Evolutionary conservation across 2,329 filamentous ascomycete genomes (phyloP).

Genomic region (Blastomyces silverae): DNA sequence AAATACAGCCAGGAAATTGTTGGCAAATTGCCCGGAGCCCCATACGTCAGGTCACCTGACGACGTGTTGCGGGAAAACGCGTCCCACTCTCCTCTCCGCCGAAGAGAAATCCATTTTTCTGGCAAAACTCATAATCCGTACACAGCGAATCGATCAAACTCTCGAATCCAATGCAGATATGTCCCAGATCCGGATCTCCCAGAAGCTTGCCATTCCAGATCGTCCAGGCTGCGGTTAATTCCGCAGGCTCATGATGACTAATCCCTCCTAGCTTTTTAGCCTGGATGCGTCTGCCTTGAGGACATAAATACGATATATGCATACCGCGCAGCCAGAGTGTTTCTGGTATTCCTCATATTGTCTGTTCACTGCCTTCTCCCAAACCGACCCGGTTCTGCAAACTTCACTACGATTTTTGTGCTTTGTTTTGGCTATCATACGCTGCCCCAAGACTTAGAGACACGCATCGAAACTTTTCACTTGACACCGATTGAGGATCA

Average conservation of each 20-base stretch:
- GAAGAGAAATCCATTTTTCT: not conserved
- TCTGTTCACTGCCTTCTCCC: not conserved
- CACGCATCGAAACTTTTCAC: not conserved
- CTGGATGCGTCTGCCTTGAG: not conserved
- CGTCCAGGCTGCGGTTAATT: not conserved
- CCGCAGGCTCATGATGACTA: not conserved
- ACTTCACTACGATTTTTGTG: not conserved
- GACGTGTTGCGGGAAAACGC: not conserved
- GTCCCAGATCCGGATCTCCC: not conserved
- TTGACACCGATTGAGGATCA: not conserved
- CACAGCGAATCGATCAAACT: not conserved
- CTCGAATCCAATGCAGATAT: not conserved
- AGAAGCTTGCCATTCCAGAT: not conserved
- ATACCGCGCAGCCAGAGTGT: not conserved
- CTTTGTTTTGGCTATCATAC: not conserved
- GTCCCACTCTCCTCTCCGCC: not conserved
- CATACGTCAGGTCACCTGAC: constrained; percentile 12
- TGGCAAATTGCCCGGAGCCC: not conserved
- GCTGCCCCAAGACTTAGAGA: not conserved
- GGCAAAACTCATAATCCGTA: not conserved
- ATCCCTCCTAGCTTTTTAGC: not conserved
- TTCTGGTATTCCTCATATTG: not conserved
- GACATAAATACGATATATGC: not conserved
- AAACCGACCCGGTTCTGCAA: not conserved
- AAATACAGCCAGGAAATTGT: not conserved